Evolutionary conservation across 2,329 filamentous ascomycete species (phyloP).

Genomic region (Xylariomycetidae sp.): DNA sequence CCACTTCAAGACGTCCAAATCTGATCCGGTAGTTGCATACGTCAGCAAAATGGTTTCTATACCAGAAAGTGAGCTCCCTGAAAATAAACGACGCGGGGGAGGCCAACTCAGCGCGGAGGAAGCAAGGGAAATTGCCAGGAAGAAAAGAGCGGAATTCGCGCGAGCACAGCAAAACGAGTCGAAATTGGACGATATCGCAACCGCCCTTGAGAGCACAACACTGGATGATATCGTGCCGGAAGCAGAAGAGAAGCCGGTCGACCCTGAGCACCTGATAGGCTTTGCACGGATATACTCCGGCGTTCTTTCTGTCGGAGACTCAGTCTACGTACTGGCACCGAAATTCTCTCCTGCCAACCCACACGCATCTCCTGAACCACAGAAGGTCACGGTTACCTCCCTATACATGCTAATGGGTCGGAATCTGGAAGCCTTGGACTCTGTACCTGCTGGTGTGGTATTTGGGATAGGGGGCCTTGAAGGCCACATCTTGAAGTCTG

Average conservation of each 20-base stretch:
- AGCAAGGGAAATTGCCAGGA: constrained; percentile 77
- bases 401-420: constrained; percentile 96
- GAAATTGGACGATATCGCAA: constrained; percentile 49
- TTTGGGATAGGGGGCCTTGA: constrained; percentile 93
- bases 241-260: constrained; percentile 52
- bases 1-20: constrained; percentile 63
- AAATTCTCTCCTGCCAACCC: constrained; percentile 85
- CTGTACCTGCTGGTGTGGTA: constrained; percentile 87
- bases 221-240: constrained; percentile 47
- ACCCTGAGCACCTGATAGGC: constrained; percentile 85
- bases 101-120: constrained; percentile 81
- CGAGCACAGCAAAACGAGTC: constrained; percentile 61
- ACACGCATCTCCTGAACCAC: constrained; percentile 64
- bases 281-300: constrained; percentile 94
- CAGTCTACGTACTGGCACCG: constrained; percentile 82
- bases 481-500: constrained; percentile 90
- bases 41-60: constrained; percentile 98
- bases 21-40: constrained; percentile 82
- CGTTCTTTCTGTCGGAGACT: constrained; percentile 80
- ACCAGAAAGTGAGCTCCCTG: constrained; percentile 82
- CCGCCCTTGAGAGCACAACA: constrained; percentile 54
- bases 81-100: constrained; percentile 64
- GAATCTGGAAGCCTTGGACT: constrained; percentile 72
- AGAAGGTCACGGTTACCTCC: constrained; percentile 77
- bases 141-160: constrained; percentile 84